Conservation (phyloP, 129 eudicot species). For the Escallonia herrerae region DNA sequence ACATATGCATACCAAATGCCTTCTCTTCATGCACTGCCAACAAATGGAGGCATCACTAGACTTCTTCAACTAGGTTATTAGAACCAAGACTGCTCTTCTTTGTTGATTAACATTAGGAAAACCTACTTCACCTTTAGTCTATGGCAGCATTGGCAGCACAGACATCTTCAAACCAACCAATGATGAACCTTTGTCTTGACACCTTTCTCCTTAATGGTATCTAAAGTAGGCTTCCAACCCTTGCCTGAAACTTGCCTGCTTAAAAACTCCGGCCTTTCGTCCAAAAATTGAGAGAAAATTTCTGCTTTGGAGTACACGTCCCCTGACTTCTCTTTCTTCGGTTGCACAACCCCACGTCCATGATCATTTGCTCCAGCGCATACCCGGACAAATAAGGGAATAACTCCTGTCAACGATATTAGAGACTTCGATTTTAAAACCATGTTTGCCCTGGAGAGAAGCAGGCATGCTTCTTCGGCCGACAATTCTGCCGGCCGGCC, state of each 20-base stretch:
- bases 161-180: constrained; percentile 34
- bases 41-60: no score
- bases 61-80: no score
- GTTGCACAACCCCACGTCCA: constrained; percentile 5
- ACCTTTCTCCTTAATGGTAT: constrained; percentile 69
- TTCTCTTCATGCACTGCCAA: no score
- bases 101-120: no score
- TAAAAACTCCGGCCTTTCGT: constrained; percentile 41
- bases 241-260: constrained; percentile 75
- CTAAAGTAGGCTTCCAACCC: constrained; percentile 90
- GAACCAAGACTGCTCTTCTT: background rate
- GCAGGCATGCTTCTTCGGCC: constrained; percentile 37
- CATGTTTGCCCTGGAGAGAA: constrained; percentile 32
- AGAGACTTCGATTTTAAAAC: constrained; percentile 26
- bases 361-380: constrained; percentile 27
- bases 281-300: background rate
- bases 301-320: constrained; percentile 2
- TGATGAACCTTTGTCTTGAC: constrained; percentile 42
- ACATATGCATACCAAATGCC: no score
- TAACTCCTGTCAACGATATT: constrained; percentile 32
- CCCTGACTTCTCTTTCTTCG: constrained; percentile 13
- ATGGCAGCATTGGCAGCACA: no score
- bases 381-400: constrained; percentile 62
- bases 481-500: constrained; percentile 43
- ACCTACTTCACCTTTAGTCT: no score